Percentiles rank a stretch among this genome's conserved stretches.
phyloP scores from a whole-genome alignment of 1,284 basidiomycete species.

The Moniliella sp. region DNA sequence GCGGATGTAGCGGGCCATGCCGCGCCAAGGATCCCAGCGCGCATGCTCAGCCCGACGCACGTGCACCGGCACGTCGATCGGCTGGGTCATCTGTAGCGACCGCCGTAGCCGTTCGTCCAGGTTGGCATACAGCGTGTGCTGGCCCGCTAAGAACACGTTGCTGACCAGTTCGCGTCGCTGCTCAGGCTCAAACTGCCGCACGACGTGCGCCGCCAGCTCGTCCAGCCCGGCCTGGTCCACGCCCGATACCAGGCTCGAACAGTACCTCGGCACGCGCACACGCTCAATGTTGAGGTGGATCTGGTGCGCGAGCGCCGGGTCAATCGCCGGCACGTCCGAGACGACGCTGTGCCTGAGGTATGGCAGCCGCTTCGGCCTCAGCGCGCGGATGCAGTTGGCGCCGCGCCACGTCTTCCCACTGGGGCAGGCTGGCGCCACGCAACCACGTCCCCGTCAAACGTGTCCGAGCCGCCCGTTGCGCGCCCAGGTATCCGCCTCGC shows the following conservation, averaged over 20 bases:
- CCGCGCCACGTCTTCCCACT: constrained; percentile 28
- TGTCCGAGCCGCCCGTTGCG: constrained; percentile 53
- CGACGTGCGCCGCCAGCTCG: constrained; percentile 65
- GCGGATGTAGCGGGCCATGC: constrained; percentile 65
- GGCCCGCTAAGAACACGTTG: constrained; percentile 79
- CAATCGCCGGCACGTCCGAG: too few relatives aligned
- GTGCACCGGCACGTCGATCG: constrained; percentile 8
- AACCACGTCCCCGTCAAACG: constrained; percentile 64
- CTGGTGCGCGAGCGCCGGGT: constrained; percentile 46
- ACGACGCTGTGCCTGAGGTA: too few relatives aligned
- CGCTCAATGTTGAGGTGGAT: constrained; percentile 83
- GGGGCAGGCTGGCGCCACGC: constrained; percentile 33
- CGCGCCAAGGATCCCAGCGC: constrained; percentile 62
- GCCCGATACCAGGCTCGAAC: constrained; percentile 85
- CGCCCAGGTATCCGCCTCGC: constrained; percentile 56
- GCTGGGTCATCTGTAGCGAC: constrained; percentile 23
- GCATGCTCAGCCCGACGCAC: constrained; percentile 44
- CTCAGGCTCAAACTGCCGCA: constrained; percentile 55
- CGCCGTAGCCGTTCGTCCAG: constrained; percentile 51
- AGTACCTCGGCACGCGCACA: constrained; percentile 68
- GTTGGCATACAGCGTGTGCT: constrained; percentile 53
- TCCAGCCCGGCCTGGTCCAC: constrained; percentile 80
- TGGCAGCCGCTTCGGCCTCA: too few relatives aligned
- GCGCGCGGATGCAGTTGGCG: too few relatives aligned
- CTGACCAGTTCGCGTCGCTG: constrained; percentile 42